A percentile compares a stretch with the other conserved stretches of the same genome.
Evolutionary conservation across 2,329 filamentous ascomycete species (phyloP).

Genomic region (Lomentospora prolificans): DNA sequence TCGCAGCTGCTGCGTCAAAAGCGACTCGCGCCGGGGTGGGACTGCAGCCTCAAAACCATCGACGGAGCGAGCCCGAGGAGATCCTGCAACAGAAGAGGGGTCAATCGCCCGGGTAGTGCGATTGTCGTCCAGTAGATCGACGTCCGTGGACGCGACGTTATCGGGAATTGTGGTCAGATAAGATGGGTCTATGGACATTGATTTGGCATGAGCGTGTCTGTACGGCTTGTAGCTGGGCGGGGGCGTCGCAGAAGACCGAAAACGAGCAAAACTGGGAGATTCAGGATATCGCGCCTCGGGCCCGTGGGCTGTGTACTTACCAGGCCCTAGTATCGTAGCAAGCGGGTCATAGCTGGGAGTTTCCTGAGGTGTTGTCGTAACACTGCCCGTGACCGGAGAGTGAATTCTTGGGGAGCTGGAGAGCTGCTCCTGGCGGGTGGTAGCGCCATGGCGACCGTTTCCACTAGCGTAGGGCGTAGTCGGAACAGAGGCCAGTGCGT

Average conservation of each 20-base stretch:
- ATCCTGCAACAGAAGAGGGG: background rate
- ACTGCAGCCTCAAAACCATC: background rate
- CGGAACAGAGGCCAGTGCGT: slow-evolving; percentile 27
- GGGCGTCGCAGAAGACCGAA: slow-evolving; percentile 4
- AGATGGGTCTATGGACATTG: slow-evolving; percentile 7
- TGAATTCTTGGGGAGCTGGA: slow-evolving; percentile 13
- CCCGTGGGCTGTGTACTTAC: background rate
- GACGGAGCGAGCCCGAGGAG: slow-evolving; percentile 1
- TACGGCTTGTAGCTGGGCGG: slow-evolving; percentile 1
- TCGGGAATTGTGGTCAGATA: slow-evolving; percentile 17
- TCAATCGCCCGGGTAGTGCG: background rate
- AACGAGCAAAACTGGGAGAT: slow-evolving; percentile 7
- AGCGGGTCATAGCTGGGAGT: slow-evolving; percentile 12
- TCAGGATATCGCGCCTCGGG: slow-evolving; percentile 8
- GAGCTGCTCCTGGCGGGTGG: background rate
- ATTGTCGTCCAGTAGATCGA: slow-evolving; percentile 59
- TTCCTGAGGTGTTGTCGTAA: slow-evolving; percentile 43
- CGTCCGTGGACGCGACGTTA: slow-evolving; percentile 43
- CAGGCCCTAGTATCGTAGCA: slow-evolving; percentile 11
- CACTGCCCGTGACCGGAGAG: slow-evolving; percentile 42
- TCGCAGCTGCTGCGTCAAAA: slow-evolving; percentile 5
- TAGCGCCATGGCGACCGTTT: background rate
- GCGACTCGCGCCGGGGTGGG: background rate
- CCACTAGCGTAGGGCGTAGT: background rate
- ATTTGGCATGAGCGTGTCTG: slow-evolving; percentile 7